Evolutionary conservation across 1,139 yeast species (phyloP), one percentile per base, ranked within the genome.

Genomic region (Chernovozyma aurita): DNA sequence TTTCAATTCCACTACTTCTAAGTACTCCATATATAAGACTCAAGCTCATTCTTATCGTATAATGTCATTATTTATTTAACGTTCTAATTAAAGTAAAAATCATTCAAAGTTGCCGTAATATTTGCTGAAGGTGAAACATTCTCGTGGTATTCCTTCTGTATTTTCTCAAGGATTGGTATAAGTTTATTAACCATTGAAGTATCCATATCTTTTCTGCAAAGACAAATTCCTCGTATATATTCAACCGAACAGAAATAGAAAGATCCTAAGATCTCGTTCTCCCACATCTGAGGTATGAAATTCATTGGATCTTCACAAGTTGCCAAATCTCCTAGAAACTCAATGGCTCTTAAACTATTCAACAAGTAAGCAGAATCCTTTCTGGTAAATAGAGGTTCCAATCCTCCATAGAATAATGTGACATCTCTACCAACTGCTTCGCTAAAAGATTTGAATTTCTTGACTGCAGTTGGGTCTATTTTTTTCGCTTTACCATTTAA

Each of bases 171-270:
- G 18, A 52, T 49, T 12, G 53, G 53, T 3, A 65, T 46, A 43
- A 70, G 53, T 18, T 49, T 50, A 32, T 52, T 57, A 3, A 66
- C 59, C 34, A 52, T 55, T 12, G 49, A 42, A 45, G 57, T 56
- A 34, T 69, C 75, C 60, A 65, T 55, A 45, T 70, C 76, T 48
- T 70, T 70, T 28, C 75, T 56, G 44, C 76, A 70, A 41, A 62
- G 48, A 34, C 69, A 63, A 8, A 65, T 52, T 1, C 75, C 76
- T 39, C 76, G 78, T 45, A 90, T 70, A 52, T 85, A 81, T 37
- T 74, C 80, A 4, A 76, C 65, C 6, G 94, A 80, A 46, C 88
- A 74, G 48, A 78, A 79, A 49, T 80, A 76, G 58, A 81, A 86
- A 17, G 73, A 71, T 4, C 65, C 64, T 36, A 83, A 60, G 29